Conservation (phyloP, 2,329 filamentous ascomycete species). For the Fonsecaea monophora region DNA sequence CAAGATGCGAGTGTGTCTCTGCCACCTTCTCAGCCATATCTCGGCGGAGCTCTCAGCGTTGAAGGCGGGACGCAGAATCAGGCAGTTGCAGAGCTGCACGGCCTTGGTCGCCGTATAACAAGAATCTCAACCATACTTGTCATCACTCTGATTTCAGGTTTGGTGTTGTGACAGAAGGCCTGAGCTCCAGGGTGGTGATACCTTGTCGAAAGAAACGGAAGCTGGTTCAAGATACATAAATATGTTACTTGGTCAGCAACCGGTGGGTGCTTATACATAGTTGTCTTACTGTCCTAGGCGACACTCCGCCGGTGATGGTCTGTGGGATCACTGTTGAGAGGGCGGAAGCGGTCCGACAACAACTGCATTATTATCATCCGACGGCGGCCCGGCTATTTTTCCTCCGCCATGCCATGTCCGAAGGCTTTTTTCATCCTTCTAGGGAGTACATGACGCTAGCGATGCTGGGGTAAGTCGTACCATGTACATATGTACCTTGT, state of each 20-base stretch:
- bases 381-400: background rate
- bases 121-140: background rate
- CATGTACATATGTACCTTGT: background rate
- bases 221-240: background rate
- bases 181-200: too few relatives aligned
- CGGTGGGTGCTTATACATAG: background rate
- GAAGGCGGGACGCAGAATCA: slow-evolving; percentile 1
- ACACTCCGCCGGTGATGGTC: background rate
- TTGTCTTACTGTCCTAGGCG: background rate
- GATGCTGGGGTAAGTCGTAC: background rate
- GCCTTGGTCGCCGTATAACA: background rate
- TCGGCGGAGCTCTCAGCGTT: slow-evolving; percentile 17
- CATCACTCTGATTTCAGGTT: background rate
- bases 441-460: background rate
- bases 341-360: background rate
- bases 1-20: slow-evolving; percentile 23
- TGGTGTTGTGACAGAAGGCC: background rate
- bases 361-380: background rate
- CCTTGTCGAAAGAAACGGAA: background rate
- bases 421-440: background rate
- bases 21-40: slow-evolving; percentile 21
- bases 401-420: background rate
- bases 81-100: background rate
- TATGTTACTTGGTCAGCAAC: background rate
- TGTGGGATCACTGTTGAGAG: background rate